Evolutionary conservation across 768 basidiomycete species (phyloP), one percentile per base, ranked within the genome.

Genomic region (Chalciporus pseudorubinellus): DNA sequence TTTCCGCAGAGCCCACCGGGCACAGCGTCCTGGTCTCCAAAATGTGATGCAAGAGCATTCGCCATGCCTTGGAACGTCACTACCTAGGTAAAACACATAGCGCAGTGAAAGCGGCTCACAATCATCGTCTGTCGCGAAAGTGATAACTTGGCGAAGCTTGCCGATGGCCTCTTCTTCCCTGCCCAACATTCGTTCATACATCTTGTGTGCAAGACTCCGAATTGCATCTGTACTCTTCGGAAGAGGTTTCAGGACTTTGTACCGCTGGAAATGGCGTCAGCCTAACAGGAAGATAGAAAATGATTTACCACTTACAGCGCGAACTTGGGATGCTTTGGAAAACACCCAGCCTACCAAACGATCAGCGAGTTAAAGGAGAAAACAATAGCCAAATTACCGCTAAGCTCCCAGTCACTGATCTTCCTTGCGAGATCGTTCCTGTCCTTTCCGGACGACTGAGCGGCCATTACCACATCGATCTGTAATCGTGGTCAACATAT

Each of bases 151-250:
- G 13, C 65, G 61, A 21, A 79, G 58, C 50, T 75, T 71, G 39
- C 62, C 56, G 11, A 78, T 64, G 2, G 71, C 73, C 44, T 76
- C 74, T 20, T 72, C 67, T 59, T 78, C 77, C n/a, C 73, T 59
- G 14, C 60, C 61, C 22, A 66, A 51, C 73, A 77, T 74, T n/a
- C 68, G 59, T 11, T 65, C 44, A 59, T 65, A 72, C 52, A 78
- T 58, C 39, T 62, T 28, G 11, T 60, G 59, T 0, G 72, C 71
- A 0, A 77, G 51, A 2, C 50, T 51, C 40, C 66, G 59, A 51
- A 77, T 69, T 11, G 68, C 74, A 10, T 59, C 65, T 6, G 53
- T 21, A 3, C 48, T 53, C 13, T 61, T 68, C 0, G 75, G 74
- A 9, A 77, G 60, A n/a, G 65, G 55, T 8, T 72, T 68, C 10